phyloP scores from a whole-genome alignment of 1,284 basidiomycete genomes.

The Veloporphyrellus conicus region DNA sequence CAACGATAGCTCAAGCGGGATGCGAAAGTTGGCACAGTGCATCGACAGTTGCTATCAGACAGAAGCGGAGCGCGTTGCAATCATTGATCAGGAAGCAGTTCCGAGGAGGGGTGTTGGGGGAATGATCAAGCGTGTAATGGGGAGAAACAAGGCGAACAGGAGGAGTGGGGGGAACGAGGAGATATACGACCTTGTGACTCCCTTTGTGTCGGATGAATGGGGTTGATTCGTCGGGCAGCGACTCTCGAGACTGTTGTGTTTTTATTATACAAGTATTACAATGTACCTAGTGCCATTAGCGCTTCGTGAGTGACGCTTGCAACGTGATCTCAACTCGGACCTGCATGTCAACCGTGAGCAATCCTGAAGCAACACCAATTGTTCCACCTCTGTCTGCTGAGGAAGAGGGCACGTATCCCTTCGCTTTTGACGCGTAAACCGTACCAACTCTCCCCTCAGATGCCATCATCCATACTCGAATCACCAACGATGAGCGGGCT shows the following conservation, averaged over 20 bases:
- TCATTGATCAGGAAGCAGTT: slow-evolving; percentile 36
- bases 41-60: slow-evolving; percentile 53
- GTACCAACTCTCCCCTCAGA: slow-evolving; percentile 41
- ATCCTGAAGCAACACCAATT: slow-evolving; percentile 6
- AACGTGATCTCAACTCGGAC: background rate
- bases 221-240: slow-evolving; percentile 30
- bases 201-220: slow-evolving; percentile 68
- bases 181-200: slow-evolving; percentile 73
- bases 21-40: slow-evolving; percentile 57
- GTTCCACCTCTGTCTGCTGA: slow-evolving; percentile 53
- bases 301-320: too few relatives aligned
- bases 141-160: slow-evolving; percentile 46
- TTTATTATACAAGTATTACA: background rate
- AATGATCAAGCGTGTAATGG: slow-evolving; percentile 59
- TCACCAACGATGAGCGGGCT: slow-evolving; percentile 70
- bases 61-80: slow-evolving; percentile 31
- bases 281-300: background rate
- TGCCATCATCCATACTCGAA: slow-evolving; percentile 69
- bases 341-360: slow-evolving; percentile 19
- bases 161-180: slow-evolving; percentile 60
- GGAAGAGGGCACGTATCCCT: slow-evolving; percentile 55
- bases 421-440: slow-evolving; percentile 15
- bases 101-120: slow-evolving; percentile 41
- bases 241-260: background rate
- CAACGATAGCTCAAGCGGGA: slow-evolving; percentile 54